Percentiles rank a stretch among this genome's conserved stretches.
Conservation (phyloP, 163 green algal genomes). For the Volvox carteri region DNA sequence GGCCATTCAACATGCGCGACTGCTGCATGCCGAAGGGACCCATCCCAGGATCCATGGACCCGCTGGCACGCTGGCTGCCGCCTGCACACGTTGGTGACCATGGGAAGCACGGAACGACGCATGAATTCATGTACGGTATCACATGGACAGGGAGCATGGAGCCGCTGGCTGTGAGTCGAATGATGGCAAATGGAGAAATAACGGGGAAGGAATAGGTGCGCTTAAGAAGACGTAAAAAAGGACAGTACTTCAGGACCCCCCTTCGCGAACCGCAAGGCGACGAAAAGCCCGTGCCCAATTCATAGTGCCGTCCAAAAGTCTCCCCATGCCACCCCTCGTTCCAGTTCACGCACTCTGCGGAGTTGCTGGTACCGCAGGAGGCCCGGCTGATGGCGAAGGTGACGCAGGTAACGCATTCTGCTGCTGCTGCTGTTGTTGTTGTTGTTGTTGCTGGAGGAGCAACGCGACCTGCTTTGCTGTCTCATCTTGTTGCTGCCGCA, state of each 20-base stretch:
- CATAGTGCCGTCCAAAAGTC: too few relatives aligned
- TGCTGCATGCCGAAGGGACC: neutral
- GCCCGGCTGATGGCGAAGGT: neutral
- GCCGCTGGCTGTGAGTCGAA: too few relatives aligned
- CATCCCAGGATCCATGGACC: neutral
- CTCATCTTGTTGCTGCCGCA: constrained; percentile 36
- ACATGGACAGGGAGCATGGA: too few relatives aligned
- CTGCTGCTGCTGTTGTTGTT: constrained; percentile 26
- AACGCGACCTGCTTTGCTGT: neutral
- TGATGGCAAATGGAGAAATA: too few relatives aligned
- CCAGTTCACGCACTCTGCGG: neutral
- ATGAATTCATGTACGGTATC: too few relatives aligned
- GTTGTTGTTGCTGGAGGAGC: constrained; percentile 25
- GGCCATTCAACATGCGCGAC: neutral
- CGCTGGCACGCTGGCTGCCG: neutral
- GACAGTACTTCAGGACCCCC: too few relatives aligned
- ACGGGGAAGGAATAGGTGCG: too few relatives aligned
- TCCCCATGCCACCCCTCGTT: neutral
- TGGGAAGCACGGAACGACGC: too few relatives aligned
- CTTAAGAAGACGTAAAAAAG: too few relatives aligned
- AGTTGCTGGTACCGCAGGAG: neutral
- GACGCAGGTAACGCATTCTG: neutral
- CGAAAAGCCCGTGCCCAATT: too few relatives aligned
- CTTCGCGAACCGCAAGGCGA: too few relatives aligned
- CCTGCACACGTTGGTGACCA: too few relatives aligned